A percentile compares a stretch with the other conserved stretches of the same genome.
These are phyloP conservation scores for Quercus bicolor DNA, from an alignment of 306 rosid species.

Conservation along the genomic window DNA sequence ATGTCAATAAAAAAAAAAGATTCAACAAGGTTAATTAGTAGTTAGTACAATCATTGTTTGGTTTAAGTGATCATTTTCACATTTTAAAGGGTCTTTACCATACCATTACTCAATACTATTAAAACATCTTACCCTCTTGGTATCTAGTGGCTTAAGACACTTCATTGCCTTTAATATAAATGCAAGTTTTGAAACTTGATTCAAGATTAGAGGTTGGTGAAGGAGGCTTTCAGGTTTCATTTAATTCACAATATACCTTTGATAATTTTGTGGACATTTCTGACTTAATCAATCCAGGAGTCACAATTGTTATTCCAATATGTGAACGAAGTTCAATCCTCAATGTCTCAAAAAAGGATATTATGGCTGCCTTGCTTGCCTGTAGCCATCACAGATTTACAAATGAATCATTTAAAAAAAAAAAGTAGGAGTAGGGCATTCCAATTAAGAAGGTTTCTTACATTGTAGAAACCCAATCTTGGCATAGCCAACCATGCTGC, in stretches of 20 bases:
- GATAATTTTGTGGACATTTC: background rate
- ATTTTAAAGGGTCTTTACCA: no score
- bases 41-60: no score
- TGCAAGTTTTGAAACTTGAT: no score
- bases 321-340: conserved; percentile 35
- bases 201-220: no score
- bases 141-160: no score
- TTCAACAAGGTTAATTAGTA: no score
- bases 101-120: no score
- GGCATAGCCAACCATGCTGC: background rate
- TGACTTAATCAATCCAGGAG: conserved; percentile 33
- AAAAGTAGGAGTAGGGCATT: background rate
- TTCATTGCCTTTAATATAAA: no score
- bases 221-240: no score
- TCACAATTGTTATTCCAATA: conserved; percentile 41
- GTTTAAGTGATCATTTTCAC: no score
- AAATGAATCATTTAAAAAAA: background rate
- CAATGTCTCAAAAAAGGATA: conserved; percentile 42
- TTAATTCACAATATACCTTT: conserved; percentile 15
- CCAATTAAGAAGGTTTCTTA: background rate
- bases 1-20: no score
- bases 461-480: conserved; percentile 7
- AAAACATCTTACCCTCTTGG: no score
- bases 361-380: conserved; percentile 51
- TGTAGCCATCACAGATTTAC: conserved; percentile 6